Percentiles rank a stretch among this genome's conserved stretches.
Conservation (phyloP, 2,329 filamentous ascomycete species). For the Apiospora malaysiana region DNA sequence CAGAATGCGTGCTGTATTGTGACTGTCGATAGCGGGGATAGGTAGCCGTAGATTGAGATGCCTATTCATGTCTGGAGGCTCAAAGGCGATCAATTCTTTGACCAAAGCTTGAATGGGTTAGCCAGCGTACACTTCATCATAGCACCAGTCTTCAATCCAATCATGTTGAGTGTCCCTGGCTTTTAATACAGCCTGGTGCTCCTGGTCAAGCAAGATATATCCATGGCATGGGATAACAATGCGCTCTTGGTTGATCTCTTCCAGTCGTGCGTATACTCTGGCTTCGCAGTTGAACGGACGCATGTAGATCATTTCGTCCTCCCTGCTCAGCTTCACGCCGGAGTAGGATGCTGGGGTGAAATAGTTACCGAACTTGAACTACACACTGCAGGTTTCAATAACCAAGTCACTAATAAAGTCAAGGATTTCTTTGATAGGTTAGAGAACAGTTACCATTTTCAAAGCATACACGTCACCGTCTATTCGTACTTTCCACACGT, state of each 20-base stretch:
- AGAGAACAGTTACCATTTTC: constrained; percentile 22
- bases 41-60: not conserved
- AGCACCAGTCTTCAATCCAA: constrained; percentile 22
- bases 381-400: not conserved
- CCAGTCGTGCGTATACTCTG: constrained; percentile 20
- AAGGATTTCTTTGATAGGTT: too few relatives aligned
- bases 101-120: constrained; percentile 17
- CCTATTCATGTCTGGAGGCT: not conserved
- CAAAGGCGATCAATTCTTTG: constrained; percentile 18
- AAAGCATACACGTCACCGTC: constrained; percentile 17
- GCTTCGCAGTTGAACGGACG: constrained; percentile 23
- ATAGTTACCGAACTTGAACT: constrained; percentile 18
- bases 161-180: constrained; percentile 6
- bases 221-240: constrained; percentile 18
- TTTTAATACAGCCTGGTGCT: not conserved
- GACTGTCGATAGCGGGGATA: not conserved
- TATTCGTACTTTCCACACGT: constrained; percentile 26
- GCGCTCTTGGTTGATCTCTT: constrained; percentile 20
- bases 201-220: constrained; percentile 14
- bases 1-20: not conserved
- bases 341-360: not conserved
- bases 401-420: too few relatives aligned
- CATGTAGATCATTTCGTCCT: constrained; percentile 17
- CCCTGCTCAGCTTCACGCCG: not conserved
- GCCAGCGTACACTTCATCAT: not conserved